A percentile compares a stretch with the other conserved stretches of the same genome.
Conservation (phyloP, 768 basidiomycete species). For the Hypholoma sublateritium region DNA sequence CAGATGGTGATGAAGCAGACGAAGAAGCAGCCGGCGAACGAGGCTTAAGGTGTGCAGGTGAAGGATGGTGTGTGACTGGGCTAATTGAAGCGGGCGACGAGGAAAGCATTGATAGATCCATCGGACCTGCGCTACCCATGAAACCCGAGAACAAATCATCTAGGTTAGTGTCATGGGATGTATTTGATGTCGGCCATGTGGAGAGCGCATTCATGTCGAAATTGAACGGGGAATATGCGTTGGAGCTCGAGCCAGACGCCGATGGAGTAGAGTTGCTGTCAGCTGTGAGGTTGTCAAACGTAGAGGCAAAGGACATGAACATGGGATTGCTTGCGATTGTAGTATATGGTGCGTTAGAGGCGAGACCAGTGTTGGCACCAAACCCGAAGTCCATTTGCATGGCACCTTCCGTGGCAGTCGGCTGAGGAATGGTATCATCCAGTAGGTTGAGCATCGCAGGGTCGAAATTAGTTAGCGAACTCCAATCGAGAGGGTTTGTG, state of each 20-base stretch:
- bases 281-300: constrained; percentile 45
- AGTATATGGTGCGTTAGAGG: constrained; percentile 57
- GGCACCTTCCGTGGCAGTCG: constrained; percentile 52
- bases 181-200: constrained; percentile 39
- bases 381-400: constrained; percentile 65
- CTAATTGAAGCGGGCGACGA: constrained; percentile 44
- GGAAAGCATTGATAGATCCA: constrained; percentile 32
- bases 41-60: constrained; percentile 17
- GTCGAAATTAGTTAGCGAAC: constrained; percentile 69
- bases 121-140: constrained; percentile 23
- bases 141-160: constrained; percentile 49
- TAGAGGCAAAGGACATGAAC: constrained; percentile 79
- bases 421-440: constrained; percentile 53
- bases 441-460: constrained; percentile 62
- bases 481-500: constrained; percentile 59
- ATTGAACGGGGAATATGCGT: constrained; percentile 29
- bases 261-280: constrained; percentile 14
- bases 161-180: constrained; percentile 36
- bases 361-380: constrained; percentile 46
- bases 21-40: constrained; percentile 22
- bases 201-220: constrained; percentile 48
- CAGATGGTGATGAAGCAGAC: constrained; percentile 42
- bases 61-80: constrained; percentile 52
- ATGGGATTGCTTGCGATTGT: constrained; percentile 82
- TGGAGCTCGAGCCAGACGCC: constrained; percentile 10